Evolutionary conservation across 257 asterid species (phyloP).

Genomic region (Ophiorrhiza pumila): DNA sequence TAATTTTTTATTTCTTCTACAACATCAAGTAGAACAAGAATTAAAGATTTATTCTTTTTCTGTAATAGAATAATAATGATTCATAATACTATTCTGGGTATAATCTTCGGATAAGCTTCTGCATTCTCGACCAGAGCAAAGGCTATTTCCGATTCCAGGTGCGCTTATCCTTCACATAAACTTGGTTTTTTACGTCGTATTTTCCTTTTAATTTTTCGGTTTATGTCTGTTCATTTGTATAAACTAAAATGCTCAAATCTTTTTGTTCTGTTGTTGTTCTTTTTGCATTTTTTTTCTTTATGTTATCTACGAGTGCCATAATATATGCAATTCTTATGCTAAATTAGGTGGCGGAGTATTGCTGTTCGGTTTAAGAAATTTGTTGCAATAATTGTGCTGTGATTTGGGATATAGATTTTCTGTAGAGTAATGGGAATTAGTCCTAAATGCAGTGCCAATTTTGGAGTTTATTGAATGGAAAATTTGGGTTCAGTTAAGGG

Average conservation of each 20-base stretch:
- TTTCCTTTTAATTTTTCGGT: neutral
- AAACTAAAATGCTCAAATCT: neutral
- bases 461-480: conserved; percentile 19
- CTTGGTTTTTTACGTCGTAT: neutral
- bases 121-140: neutral
- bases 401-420: neutral
- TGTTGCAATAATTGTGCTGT: neutral
- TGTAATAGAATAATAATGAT: no score
- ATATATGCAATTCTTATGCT: neutral
- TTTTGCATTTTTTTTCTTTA: neutral
- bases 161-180: neutral
- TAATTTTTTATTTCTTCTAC: neutral
- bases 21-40: neutral
- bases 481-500: conserved; percentile 7
- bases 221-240: neutral
- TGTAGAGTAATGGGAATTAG: neutral
- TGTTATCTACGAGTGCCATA: neutral
- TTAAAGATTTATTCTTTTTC: neutral
- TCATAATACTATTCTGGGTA: neutral
- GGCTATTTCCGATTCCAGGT: neutral
- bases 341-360: neutral
- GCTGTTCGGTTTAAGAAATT: neutral
- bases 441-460: neutral
- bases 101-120: neutral
- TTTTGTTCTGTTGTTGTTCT: neutral